Evolutionary conservation across 2,329 filamentous ascomycete species (phyloP), one percentile per base, ranked within the genome.

Genomic region (Trichoderma atrobrunneum): DNA sequence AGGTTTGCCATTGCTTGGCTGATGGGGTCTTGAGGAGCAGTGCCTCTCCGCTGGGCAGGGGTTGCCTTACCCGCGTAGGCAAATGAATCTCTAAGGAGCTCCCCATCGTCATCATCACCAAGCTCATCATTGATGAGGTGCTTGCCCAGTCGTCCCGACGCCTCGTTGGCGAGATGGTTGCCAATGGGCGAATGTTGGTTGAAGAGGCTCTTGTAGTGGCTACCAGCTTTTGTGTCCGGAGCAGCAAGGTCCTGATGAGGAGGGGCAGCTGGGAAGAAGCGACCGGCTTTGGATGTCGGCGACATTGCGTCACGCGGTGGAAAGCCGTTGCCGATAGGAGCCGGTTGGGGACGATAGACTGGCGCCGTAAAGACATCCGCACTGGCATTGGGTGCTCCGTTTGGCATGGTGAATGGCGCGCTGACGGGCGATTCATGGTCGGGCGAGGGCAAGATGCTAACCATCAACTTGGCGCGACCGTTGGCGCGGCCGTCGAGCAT

Each of bases 171-270:
- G n/a, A 92, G 84, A 68, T 91, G 88, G 77, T 90, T 92, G 56
- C 89, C 90, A 70, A 93, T 90, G 1, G 92, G 92, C 7, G 92
- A 93, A 75, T 92, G 91, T 1, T 91, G 89, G 14, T 91, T 92
- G 81, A 93, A 94, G 30, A 93, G 82, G 73, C 84, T 89, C 75
- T 90, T 88, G 75, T 89, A 89, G 72, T 86, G 84, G 18, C 83
- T 79, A 78, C 80, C 86, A 5, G 84, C 82, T 36, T 90, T 89
- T 1, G 57, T 48, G 30, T 69, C 36, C 2, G 66, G 66, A 3
- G 87, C 84, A 66, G 87, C 86, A n/a, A 87, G 84, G 63, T 92
- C 85, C 73, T 92, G 90, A 73, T 85, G 87, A n/a, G 78, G 86
- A 39, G 68, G 18, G 75, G 85, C 84, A 66, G 84, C 82, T 56